Evolutionary conservation across 1,284 basidiomycete genomes (phyloP), one percentile per base, ranked within the genome.

Genomic region (Cryptococcus sp.): DNA sequence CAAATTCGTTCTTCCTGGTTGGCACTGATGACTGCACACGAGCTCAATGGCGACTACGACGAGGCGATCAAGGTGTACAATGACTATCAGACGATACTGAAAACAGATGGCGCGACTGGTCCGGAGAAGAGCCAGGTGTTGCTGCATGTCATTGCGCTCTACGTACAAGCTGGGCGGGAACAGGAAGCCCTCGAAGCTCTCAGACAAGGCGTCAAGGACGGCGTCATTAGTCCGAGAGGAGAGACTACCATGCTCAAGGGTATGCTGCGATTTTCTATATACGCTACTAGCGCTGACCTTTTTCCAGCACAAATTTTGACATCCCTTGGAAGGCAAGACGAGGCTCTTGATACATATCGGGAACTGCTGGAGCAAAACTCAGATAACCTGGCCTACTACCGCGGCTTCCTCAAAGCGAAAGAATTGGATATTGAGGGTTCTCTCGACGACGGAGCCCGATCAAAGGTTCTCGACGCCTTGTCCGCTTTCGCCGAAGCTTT

Each of bases 1-100:
- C 88, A 88, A 60, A 80, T 90, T 23, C 88, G 95, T 15, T 85
- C 89, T 57, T 90, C 93, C 74, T 99, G 96, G 96, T 81, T 94
- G 52, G 90, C 85, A 1, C 82, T 96, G 52, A 92, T 93, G 16
- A 85, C 97, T 23, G 91, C 93, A 1, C 88, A 93, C 75, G 89
- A 93, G 71, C 82, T 99, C 20, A 89, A 86, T 59, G 89, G 88
- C 6, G 88, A 93, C 66, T 75, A 85, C 5, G 73, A 79, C 5
- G 88, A 91, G 69, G 88, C 93, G 2, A 85, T 86, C 66, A 84
- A 85, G 35, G 85, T 91, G 1, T 78, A 95, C 48, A 86, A 90
- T 54, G 84, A 86, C 41, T 82, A 82, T 67, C 76, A 80, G 57
- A 65, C 69, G 19, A 77, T 76, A 47, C 61, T 80, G 35, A 77